Base-by-base conservation (phyloP, 78 protist genomes). In the Chrysochromulina parva region DNA sequence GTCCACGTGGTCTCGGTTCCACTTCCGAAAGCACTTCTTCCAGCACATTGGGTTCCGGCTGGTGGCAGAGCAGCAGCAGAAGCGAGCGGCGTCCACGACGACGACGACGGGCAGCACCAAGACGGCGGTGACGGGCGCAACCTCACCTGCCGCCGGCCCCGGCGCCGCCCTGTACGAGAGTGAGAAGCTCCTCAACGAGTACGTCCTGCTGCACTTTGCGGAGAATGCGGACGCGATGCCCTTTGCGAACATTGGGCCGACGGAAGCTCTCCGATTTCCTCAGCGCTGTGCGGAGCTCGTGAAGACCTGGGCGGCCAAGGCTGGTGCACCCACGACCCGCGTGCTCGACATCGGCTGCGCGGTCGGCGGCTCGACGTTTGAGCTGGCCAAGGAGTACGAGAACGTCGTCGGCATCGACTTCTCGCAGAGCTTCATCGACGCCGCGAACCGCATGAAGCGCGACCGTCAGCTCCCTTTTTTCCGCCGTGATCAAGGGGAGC, bases 331-430 rank as follows among this genome's bases (percentile, higher is more conserved):
- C 58, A 6, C 52, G 1, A 57, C 62, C 19, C 94, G 93, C 24
- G 95, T 93, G 54, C 90, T 91, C 47, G 96, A 95, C 57, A 54
- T 95, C 65, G 96, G 95, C 47, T 95, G 96, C 65, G 92, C 90
- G 13, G 94, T 92, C 20, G 97, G 97, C 3, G 71, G 95, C 11
- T 6, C 84, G 22, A 10, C 94, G 5, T 92, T 95, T 47, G 95
- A 92, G 89, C 82, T 95, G 17, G 92, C 96, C 3, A 24, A 82
- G 38, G 22, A 16, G 19, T 93, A 92, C 66, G 88, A 86, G 2
- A 60, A 59, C 22, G 97, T 95, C 24, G 55, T 92, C 0, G 95
- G 94, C 24, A 3, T 93, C 17, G 95, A 93, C 52, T 65, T 90
- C 55, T 55, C 90, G 22, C 54, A 22, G 14, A 62, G 85, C 19